A percentile compares a stretch with the other conserved stretches of the same genome.
Conservation (phyloP, 2,329 filamentous ascomycete genomes). For the Harringtonia aguacate region DNA sequence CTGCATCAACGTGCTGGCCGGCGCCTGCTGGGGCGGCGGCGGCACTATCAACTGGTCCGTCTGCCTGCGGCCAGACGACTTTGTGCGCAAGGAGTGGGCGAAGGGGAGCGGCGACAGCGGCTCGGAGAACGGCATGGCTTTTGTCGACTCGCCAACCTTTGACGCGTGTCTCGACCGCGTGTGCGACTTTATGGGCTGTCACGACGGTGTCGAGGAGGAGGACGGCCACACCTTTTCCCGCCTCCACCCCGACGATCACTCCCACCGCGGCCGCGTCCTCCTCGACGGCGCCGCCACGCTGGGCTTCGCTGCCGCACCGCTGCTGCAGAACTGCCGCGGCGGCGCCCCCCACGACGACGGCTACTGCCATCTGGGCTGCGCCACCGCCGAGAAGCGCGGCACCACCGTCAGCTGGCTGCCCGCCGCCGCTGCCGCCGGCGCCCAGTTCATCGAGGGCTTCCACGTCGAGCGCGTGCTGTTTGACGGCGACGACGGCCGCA, state of each 20-base stretch:
- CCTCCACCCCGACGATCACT: slow-evolving; percentile 45
- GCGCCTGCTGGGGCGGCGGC: slow-evolving; percentile 72
- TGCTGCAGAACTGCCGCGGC: slow-evolving; percentile 67
- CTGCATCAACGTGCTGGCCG: slow-evolving; percentile 52
- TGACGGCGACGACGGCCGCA: slow-evolving; percentile 31
- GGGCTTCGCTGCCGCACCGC: slow-evolving; percentile 56
- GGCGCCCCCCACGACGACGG: slow-evolving; percentile 66
- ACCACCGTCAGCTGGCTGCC: slow-evolving; percentile 68
- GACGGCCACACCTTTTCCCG: not conserved
- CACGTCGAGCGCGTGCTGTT: slow-evolving; percentile 62
- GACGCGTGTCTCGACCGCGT: slow-evolving; percentile 74
- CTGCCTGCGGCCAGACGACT: slow-evolving; percentile 55
- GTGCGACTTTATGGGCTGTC: slow-evolving; percentile 67
- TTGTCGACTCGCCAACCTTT: slow-evolving; percentile 65
- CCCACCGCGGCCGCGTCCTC: slow-evolving; percentile 59
- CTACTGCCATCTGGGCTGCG: slow-evolving; percentile 49
- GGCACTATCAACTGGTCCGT: slow-evolving; percentile 82
- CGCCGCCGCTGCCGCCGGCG: slow-evolving; percentile 66
- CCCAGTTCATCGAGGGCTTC: slow-evolving; percentile 77
- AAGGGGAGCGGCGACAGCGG: no score
- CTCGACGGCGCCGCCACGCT: slow-evolving; percentile 65
- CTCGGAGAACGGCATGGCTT: slow-evolving; percentile 51
- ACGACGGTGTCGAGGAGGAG: slow-evolving; percentile 52
- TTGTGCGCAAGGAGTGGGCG: slow-evolving; percentile 78
- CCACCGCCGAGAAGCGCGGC: slow-evolving; percentile 65